Conservation (phyloP, 139 green algal genomes). For the Chlorella sp. region DNA sequence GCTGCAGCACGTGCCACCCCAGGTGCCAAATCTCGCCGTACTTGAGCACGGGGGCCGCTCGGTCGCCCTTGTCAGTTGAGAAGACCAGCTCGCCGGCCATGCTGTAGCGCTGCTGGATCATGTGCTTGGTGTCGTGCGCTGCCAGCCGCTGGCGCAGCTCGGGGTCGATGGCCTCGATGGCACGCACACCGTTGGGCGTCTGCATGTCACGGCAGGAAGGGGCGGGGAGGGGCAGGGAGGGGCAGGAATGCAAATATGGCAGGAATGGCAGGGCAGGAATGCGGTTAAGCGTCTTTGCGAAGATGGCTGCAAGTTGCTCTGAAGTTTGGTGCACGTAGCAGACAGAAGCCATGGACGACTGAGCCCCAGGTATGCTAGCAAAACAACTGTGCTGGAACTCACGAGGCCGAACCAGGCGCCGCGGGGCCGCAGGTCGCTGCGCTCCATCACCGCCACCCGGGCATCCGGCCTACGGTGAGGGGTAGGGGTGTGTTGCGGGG, state of each 20-base stretch:
- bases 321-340: no score
- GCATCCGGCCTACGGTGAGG: background rate
- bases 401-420: constrained; percentile 6
- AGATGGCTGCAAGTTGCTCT: no score
- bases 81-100: background rate
- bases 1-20: background rate
- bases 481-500: background rate
- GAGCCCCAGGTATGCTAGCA: no score
- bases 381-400: background rate
- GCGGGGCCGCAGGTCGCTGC: background rate
- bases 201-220: no score
- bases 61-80: background rate
- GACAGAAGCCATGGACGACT: no score
- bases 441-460: background rate
- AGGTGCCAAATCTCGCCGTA: background rate
- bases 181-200: background rate
- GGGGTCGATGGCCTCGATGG: background rate
- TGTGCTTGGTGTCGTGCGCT: background rate
- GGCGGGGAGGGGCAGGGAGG: no score
- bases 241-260: no score
- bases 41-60: background rate
- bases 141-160: background rate
- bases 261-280: no score
- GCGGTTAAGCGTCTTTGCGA: no score
- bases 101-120: background rate